Percentiles rank a stretch among this genome's conserved stretches.
Conservation (phyloP, 2,329 filamentous ascomycete species). For the Penicillium sclerotigenum region DNA sequence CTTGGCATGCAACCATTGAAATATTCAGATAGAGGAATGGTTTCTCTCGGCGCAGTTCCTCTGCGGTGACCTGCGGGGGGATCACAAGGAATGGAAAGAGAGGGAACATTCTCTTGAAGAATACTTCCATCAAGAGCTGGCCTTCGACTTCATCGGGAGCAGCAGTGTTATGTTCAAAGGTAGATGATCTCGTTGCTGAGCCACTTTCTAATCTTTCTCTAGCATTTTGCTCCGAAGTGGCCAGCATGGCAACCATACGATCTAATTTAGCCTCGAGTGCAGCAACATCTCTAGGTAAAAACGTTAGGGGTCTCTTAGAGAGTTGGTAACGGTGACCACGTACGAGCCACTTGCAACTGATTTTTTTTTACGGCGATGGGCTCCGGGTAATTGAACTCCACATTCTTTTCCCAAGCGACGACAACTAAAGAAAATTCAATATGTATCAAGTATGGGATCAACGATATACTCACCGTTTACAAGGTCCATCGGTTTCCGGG, state of each 20-base stretch:
- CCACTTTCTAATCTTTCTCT: background rate
- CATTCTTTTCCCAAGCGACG: constrained; percentile 28
- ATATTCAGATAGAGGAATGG: constrained; percentile 25
- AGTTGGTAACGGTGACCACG: background rate
- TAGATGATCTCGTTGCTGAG: constrained; percentile 3
- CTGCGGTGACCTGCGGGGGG: constrained; percentile 9
- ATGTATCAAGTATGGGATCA: background rate
- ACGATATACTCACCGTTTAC: constrained; percentile 14
- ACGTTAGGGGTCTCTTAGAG: background rate
- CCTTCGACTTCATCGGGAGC: constrained; percentile 10
- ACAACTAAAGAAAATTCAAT: constrained; percentile 21
- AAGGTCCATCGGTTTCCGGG: constrained; percentile 11
- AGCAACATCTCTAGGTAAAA: constrained; percentile 21
- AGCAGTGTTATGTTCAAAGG: background rate
- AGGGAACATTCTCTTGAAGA: constrained; percentile 18
- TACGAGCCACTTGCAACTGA: constrained; percentile 5
- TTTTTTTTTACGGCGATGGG: constrained; percentile 20
- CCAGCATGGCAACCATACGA: constrained; percentile 25
- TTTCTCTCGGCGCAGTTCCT: constrained; percentile 20
- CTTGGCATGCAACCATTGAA: constrained; percentile 18
- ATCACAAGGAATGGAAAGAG: constrained; percentile 30
- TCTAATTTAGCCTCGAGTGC: constrained; percentile 29
- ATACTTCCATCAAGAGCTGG: constrained; percentile 8
- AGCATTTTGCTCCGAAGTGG: constrained; percentile 14
- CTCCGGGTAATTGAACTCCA: constrained; percentile 22